Conservation (phyloP, 2,329 filamentous ascomycete species). For the Daldinia eschscholtzii region DNA sequence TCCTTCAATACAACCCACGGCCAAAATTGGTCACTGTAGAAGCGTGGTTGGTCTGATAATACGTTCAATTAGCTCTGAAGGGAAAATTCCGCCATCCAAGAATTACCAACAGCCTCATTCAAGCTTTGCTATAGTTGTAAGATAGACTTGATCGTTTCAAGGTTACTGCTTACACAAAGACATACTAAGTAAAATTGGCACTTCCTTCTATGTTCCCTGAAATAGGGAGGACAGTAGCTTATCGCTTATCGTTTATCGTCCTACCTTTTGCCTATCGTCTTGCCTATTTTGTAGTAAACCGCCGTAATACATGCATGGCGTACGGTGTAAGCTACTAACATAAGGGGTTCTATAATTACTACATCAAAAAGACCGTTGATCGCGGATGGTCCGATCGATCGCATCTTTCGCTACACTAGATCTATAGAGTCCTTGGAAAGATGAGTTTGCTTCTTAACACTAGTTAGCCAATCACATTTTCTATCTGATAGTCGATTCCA, state of each 20-base stretch:
- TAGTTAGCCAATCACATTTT: slow-evolving; percentile 17
- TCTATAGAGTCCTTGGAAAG: not conserved
- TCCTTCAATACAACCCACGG: slow-evolving; percentile 29
- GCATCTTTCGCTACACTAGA: slow-evolving; percentile 7
- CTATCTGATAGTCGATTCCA: slow-evolving; percentile 1
- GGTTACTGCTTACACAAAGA: slow-evolving; percentile 23
- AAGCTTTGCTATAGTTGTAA: slow-evolving; percentile 15
- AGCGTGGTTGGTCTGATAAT: slow-evolving; percentile 4
- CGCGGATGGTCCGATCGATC: slow-evolving; percentile 12
- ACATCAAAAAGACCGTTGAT: slow-evolving; percentile 2
- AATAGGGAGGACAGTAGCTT: slow-evolving; percentile 32
- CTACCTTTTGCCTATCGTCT: slow-evolving; percentile 3
- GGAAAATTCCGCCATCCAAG: not conserved
- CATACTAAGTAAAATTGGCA: slow-evolving; percentile 25
- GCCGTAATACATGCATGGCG: slow-evolving; percentile 7
- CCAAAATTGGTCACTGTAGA: slow-evolving; percentile 14
- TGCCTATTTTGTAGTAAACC: slow-evolving; percentile 33
- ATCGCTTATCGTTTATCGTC: slow-evolving; percentile 23
- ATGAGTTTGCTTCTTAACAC: not conserved
- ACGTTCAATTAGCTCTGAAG: not conserved
- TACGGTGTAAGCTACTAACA: slow-evolving; percentile 7
- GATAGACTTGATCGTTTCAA: not conserved
- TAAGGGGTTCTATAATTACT: slow-evolving; percentile 5
- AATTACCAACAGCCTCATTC: slow-evolving; percentile 7
- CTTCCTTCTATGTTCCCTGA: slow-evolving; percentile 8